Evolutionary conservation across 2,329 filamentous ascomycete genomes (phyloP).

Genomic region (Clarireedia paspali): DNA sequence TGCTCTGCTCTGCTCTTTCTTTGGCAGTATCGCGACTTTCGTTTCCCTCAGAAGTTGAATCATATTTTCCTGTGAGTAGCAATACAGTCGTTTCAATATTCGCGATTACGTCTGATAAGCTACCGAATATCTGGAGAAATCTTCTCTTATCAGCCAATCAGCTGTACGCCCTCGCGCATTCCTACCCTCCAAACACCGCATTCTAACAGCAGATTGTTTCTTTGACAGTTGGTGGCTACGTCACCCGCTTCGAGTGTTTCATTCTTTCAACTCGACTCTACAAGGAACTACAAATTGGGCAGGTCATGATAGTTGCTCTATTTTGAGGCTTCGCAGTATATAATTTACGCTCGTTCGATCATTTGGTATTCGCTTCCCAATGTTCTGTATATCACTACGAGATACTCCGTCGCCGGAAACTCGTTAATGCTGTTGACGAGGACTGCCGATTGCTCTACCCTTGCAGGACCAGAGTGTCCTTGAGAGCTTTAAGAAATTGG

Average conservation of each 20-base stretch:
- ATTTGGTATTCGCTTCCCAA: not conserved
- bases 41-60: not conserved
- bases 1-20: not conserved
- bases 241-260: not conserved
- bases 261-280: not conserved
- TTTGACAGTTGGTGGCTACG: not conserved
- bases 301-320: too few species aligned
- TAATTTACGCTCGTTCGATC: not conserved
- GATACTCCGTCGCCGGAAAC: too few species aligned
- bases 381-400: not conserved
- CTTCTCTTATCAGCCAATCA: not conserved
- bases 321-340: too few species aligned
- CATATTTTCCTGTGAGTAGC: not conserved
- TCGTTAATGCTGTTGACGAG: too few species aligned
- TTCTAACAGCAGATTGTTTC: not conserved
- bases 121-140: not conserved
- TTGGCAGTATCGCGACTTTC: constrained; percentile 1
- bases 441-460: too few species aligned
- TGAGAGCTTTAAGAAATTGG: too few species aligned
- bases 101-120: not conserved
- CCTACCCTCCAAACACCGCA: not conserved
- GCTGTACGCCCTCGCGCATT: not conserved
- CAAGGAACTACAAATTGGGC: not conserved
- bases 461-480: too few species aligned
- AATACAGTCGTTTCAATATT: not conserved